phyloP scores from a whole-genome alignment of 345 rosid species.

The Clarkia xantiana region DNA sequence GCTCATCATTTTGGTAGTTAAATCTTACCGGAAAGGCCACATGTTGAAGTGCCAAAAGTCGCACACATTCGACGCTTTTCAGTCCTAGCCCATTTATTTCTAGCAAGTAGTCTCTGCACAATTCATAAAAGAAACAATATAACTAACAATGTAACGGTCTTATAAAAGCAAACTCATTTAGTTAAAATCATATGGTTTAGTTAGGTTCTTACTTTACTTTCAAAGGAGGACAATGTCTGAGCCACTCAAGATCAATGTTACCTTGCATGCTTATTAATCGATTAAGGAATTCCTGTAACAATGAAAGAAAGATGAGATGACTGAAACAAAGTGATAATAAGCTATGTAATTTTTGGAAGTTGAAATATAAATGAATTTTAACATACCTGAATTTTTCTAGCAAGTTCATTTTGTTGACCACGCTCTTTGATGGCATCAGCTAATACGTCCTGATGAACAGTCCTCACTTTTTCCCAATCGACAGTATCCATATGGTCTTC shows the following conservation, averaged over 20 bases:
- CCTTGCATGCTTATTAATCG: conserved; percentile 19
- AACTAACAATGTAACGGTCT: background rate
- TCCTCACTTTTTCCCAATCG: conserved; percentile 47
- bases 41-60: conserved; percentile 41
- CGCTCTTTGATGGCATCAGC: conserved; percentile 26
- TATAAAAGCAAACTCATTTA: background rate
- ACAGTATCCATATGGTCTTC: conserved; percentile 32
- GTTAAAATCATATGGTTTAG: background rate
- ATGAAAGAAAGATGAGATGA: background rate
- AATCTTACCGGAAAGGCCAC: conserved; percentile 49
- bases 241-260: conserved; percentile 61
- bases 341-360: no score
- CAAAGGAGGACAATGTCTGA: conserved; percentile 41
- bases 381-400: conserved; percentile 31
- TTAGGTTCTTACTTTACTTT: conserved; percentile 30
- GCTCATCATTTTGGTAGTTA: background rate
- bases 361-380: background rate
- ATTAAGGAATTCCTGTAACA: conserved; percentile 33
- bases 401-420: conserved; percentile 32
- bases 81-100: conserved; percentile 38
- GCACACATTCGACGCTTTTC: conserved; percentile 63
- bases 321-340: background rate
- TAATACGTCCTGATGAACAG: conserved; percentile 14
- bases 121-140: background rate
- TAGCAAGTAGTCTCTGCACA: conserved; percentile 36